Base-by-base conservation (phyloP, 441 rosid species). In the Hura crepitans region DNA sequence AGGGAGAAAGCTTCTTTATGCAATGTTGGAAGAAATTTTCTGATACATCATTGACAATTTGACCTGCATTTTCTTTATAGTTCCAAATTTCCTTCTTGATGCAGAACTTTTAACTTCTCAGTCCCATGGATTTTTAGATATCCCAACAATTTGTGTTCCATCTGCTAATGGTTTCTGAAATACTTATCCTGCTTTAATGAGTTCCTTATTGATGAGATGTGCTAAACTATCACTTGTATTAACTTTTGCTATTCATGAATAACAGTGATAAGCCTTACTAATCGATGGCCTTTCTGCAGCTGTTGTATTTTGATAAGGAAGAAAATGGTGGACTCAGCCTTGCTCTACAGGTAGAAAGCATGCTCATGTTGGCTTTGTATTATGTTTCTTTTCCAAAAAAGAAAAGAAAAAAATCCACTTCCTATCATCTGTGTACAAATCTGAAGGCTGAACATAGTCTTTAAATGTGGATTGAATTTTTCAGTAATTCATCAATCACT, bases 221-320 rank as follows among this genome's bases (percentile, higher is more conserved):
- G 2, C 17, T 15, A 28, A 33, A 35, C 1, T 63, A 28, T 57
- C 46, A 20, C 42, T 65, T 1, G 11, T 46, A 10, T 18, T 58
- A 20, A 12, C 28, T 23, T 56, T 23, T 23, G 30, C 1, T 27
- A 4, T 65, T 49, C 37, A 1, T 51, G 57, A 8, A 10, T 35
- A n/a, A n/a, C n/a, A n/a, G n/a, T 18, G 33, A 20, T 58, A 56
- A 58, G 28, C 45, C 65, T 71, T 62, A 28, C 50, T 71, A 47
- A 71, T 45, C 66, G 50, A 59, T 77, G 83, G 62, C 69, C 72
- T 84, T 78, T 77, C 37, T 84, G 81, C 96, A 94, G 99, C 82
- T 94, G 65, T 81, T 94, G 78, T 85, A 89, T 74, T 94, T 92
- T 78, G 99, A 94, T 73, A 89, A 62, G 69, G 99, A 89, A 77